Evolutionary conservation across 2,329 filamentous ascomycete species (phyloP).

Genomic region (Aaosphaeria arxii): DNA sequence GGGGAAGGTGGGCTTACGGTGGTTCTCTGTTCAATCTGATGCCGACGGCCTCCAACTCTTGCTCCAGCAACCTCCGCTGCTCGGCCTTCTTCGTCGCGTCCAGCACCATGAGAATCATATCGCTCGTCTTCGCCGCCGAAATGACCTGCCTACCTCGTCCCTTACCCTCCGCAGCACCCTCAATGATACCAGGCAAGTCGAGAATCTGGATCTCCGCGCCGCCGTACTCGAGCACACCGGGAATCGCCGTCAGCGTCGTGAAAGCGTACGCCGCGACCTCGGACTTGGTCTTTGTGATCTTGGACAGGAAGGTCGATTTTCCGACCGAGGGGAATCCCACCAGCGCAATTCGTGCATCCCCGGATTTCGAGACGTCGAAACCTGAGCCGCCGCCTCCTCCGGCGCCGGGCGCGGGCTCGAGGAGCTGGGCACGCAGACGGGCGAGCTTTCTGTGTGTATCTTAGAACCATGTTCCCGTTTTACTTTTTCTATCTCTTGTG

Average conservation of each 20-base stretch:
- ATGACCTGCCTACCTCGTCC: slow-evolving; percentile 95
- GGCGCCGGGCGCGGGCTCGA: slow-evolving; percentile 81
- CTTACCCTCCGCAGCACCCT: slow-evolving; percentile 93
- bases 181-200: slow-evolving; percentile 96
- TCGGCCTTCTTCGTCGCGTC: slow-evolving; percentile 96
- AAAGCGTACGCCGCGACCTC: slow-evolving; percentile 96
- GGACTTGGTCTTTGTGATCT: slow-evolving; percentile 96
- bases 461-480: not conserved
- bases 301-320: slow-evolving; percentile 98
- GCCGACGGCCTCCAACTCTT: slow-evolving; percentile 90
- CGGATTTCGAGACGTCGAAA: slow-evolving; percentile 88
- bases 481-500: not conserved
- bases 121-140: slow-evolving; percentile 95
- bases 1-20: slow-evolving; percentile 57
- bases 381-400: slow-evolving; percentile 77
- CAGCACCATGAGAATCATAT: slow-evolving; percentile 93
- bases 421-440: slow-evolving; percentile 85
- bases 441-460: slow-evolving; percentile 75
- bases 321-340: slow-evolving; percentile 99
- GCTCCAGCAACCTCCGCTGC: slow-evolving; percentile 84
- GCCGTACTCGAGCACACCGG: slow-evolving; percentile 94
- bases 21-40: slow-evolving; percentile 90
- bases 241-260: slow-evolving; percentile 95
- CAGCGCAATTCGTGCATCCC: slow-evolving; percentile 92
- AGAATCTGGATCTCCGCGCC: slow-evolving; percentile 97